Base-by-base conservation (phyloP, 2,329 filamentous ascomycete species). In the Fonsecaea pugnacius region DNA sequence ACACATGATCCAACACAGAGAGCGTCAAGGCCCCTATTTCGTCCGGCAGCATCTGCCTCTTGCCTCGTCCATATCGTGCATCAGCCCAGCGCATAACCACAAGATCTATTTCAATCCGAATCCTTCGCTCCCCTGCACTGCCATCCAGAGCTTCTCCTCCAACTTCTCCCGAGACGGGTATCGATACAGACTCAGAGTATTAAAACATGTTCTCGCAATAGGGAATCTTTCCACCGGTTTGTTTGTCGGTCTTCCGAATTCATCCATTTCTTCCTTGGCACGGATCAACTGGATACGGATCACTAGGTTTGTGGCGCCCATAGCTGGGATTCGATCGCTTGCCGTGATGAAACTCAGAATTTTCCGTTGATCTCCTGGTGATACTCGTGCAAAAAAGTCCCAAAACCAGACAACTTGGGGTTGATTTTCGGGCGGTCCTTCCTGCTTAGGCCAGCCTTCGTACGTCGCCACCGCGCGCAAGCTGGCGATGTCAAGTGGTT, bases 181-280 rank as follows among this genome's bases (percentile, higher is more conserved):
- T 52, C 86, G 84, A 78, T 89, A 94, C 63, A 97, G 78, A 4
- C 89, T 88, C 68, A 97, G 73, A 75, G 89, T 87, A 75, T 96
- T 96, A 78, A 97, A 97, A 76, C 93, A 97, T 7, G 93, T 97
- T 72, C 92, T 85, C 18, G 93, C 93, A 21, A 91, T 90, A 1
- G 93, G 93, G 74, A 90, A 96, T 67, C 92, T 83, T 40, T 85
- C 83, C 58, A 96, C 80, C 69, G 89, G 88, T 32, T 59, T 63
- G 36, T 61, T 65, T 3, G 46, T 56, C 2, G 62, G 35, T 12
- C 61, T 60, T 16, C 64, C 67, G 16, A 53, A 40, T 8, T 7
- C 35, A 24, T 66, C 65, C 16, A 61, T 33, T 38, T 66, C 63
- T 16, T 67, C 64, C 30, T 67, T 67, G 52, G 55, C 66, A 21